These are phyloP conservation scores for Teratosphaeria nubilosa DNA, from an alignment of 2,329 filamentous ascomycete genomes.

Conservation along the genomic window DNA sequence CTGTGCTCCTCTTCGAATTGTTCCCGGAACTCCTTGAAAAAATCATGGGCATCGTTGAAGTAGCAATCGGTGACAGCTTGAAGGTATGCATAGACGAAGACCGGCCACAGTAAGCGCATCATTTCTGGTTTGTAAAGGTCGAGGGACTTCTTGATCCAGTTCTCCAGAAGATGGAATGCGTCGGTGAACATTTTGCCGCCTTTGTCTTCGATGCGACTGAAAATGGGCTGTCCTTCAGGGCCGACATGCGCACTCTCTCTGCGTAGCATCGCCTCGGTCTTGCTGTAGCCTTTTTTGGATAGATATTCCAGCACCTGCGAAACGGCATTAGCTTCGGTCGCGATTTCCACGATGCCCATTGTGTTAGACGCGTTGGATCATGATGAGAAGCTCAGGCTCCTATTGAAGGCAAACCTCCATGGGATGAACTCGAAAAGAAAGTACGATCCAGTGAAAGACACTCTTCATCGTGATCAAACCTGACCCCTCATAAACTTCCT, in stretches of 20 bases:
- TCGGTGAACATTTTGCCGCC: constrained; percentile 69
- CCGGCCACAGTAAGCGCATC: constrained; percentile 76
- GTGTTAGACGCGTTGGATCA: background rate
- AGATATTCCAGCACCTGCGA: constrained; percentile 81
- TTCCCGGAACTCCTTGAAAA: constrained; percentile 59
- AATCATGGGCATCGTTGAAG: constrained; percentile 59
- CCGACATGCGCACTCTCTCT: constrained; percentile 81
- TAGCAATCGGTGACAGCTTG: constrained; percentile 66
- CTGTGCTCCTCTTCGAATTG: constrained; percentile 66
- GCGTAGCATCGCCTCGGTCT: constrained; percentile 84
- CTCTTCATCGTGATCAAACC: too few species aligned
- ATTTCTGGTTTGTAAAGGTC: constrained; percentile 95
- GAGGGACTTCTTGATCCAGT: constrained; percentile 84
- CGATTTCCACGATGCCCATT: background rate
- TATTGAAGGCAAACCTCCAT: too few species aligned
- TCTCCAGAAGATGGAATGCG: constrained; percentile 44
- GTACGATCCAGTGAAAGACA: too few species aligned
- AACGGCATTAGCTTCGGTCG: background rate
- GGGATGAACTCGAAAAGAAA: too few species aligned
- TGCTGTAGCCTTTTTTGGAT: constrained; percentile 85
- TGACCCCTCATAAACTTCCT: too few species aligned
- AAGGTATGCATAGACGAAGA: constrained; percentile 88
- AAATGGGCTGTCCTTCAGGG: constrained; percentile 66
- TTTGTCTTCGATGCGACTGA: constrained; percentile 51
- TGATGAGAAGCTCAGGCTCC: background rate